A percentile compares a stretch with the other conserved stretches of the same genome.
Evolutionary conservation across 148 eudicot genomes (phyloP).

Genomic region (Rhododendron ferrugineum): DNA sequence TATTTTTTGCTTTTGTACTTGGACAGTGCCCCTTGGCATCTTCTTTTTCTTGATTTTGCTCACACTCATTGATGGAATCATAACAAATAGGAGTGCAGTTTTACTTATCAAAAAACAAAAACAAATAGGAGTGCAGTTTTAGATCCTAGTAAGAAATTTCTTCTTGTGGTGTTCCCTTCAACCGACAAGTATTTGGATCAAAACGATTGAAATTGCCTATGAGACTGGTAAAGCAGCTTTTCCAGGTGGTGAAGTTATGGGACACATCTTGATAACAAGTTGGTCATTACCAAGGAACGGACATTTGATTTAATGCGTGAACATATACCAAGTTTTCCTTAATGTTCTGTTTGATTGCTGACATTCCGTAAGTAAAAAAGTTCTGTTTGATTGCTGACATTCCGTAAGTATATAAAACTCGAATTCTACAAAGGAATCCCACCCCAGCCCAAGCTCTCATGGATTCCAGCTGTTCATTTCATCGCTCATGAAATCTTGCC

Average conservation of each 20-base stretch:
- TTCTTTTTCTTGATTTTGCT: not conserved
- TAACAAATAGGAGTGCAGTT: too few species aligned
- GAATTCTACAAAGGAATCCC: not conserved
- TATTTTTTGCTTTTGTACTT: not conserved
- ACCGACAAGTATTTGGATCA: conserved; percentile 51
- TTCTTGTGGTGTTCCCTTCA: not conserved
- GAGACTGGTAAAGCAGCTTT: conserved; percentile 35
- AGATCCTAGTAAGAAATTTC: not conserved
- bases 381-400: not conserved
- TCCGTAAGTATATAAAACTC: not conserved
- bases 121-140: not conserved
- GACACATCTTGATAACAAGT: conserved; percentile 48
- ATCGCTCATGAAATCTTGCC: not conserved
- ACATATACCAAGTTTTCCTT: not conserved
- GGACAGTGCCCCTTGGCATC: not conserved
- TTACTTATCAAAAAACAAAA: too few species aligned
- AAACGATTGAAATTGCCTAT: conserved; percentile 51
- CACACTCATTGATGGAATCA: not conserved
- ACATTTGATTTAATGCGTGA: not conserved
- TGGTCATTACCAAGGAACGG: not conserved
- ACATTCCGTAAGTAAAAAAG: not conserved
- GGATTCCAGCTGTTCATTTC: not conserved
- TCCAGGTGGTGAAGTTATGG: conserved; percentile 38
- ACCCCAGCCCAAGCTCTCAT: not conserved
- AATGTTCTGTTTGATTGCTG: not conserved